phyloP scores from a whole-genome alignment of 768 basidiomycete species.

The Hortiboletus campestris region DNA sequence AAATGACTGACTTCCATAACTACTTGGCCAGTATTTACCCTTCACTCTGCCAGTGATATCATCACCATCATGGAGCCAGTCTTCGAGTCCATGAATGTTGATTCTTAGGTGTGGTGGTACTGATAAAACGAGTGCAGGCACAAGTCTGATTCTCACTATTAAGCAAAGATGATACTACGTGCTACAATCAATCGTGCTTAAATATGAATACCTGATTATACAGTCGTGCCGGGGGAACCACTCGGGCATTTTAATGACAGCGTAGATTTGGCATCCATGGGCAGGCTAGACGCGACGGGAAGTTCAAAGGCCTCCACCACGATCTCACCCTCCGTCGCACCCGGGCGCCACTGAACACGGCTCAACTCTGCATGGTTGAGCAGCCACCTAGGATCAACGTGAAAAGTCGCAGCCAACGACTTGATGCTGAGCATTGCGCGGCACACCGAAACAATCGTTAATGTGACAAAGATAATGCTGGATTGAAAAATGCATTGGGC shows the following conservation, averaged over 20 bases:
- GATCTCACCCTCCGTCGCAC: constrained; percentile 38
- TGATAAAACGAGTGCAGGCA: neutral
- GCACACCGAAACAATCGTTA: constrained; percentile 31
- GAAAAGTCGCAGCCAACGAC: constrained; percentile 40
- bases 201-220: neutral
- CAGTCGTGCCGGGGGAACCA: neutral
- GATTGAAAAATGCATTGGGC: neutral
- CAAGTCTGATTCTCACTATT: neutral
- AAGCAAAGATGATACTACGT: neutral
- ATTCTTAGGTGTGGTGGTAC: no score
- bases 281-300: neutral
- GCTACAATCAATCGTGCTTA: neutral
- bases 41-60: no score
- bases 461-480: constrained; percentile 3
- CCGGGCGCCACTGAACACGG: constrained; percentile 40
- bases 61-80: no score
- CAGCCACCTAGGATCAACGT: constrained; percentile 43
- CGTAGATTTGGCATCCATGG: neutral
- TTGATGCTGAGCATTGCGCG: constrained; percentile 41
- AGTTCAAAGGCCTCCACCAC: constrained; percentile 15
- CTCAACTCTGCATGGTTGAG: constrained; percentile 46
- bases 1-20: no score
- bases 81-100: no score
- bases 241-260: no score
- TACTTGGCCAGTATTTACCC: no score